These are phyloP conservation scores for Trametes pubescens DNA, from an alignment of 1,284 basidiomycete species.

Conservation along the genomic window DNA sequence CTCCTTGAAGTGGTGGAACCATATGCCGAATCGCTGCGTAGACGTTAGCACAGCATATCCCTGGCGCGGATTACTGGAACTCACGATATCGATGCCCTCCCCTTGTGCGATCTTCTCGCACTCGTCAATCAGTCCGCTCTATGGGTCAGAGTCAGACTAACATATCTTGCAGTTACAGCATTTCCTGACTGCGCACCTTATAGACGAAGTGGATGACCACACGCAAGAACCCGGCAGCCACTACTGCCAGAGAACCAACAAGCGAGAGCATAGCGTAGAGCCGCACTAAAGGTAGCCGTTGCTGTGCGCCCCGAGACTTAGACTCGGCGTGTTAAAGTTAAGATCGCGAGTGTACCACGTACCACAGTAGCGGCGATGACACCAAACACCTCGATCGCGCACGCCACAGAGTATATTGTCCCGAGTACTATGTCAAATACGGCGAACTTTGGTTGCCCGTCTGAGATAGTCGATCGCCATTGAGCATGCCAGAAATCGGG, in stretches of 20 bases:
- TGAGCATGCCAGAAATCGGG: not conserved
- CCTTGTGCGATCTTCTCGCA: slow-evolving; percentile 34
- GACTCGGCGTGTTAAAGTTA: not conserved
- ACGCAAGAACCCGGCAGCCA: slow-evolving; percentile 62
- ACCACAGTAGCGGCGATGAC: slow-evolving; percentile 62
- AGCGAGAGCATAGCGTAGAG: slow-evolving; percentile 64
- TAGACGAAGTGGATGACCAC: slow-evolving; percentile 71
- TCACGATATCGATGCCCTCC: slow-evolving; percentile 28
- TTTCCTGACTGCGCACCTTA: slow-evolving; percentile 54
- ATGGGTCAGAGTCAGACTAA: not conserved
- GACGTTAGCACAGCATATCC: not conserved
- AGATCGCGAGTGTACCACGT: slow-evolving; percentile 40
- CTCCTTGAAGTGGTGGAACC: slow-evolving; percentile 39
- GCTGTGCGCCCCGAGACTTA: slow-evolving; percentile 49
- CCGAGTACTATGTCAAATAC: slow-evolving; percentile 69
- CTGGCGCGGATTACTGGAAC: not conserved
- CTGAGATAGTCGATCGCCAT: slow-evolving; percentile 40
- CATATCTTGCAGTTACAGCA: no score
- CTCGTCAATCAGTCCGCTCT: slow-evolving; percentile 31
- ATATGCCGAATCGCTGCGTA: slow-evolving; percentile 36
- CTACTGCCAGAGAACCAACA: slow-evolving; percentile 58
- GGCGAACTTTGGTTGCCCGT: slow-evolving; percentile 57
- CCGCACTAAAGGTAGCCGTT: slow-evolving; percentile 62
- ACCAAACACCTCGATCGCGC: slow-evolving; percentile 66
- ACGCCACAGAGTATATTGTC: slow-evolving; percentile 57